These are phyloP conservation scores for Chaetomium sp. DNA, from an alignment of 2,329 filamentous ascomycete species.

Conservation along the genomic window DNA sequence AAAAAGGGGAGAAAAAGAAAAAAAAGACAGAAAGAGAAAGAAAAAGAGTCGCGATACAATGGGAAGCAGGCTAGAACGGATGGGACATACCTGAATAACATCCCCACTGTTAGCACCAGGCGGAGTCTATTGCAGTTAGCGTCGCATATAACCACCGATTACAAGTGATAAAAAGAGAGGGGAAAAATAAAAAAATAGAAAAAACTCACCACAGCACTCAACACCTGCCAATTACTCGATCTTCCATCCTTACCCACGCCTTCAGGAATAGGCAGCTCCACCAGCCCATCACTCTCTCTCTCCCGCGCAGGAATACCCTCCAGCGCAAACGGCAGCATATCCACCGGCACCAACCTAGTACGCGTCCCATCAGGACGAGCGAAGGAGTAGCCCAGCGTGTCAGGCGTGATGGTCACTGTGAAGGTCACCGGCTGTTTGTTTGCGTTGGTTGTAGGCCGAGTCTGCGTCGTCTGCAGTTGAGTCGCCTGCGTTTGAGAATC, in stretches of 20 bases:
- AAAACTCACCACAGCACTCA: conserved; percentile 31
- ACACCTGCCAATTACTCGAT: conserved; percentile 32
- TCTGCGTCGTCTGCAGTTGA: not conserved
- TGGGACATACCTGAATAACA: conserved; percentile 3
- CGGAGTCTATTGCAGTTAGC: not conserved
- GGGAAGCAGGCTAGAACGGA: not conserved
- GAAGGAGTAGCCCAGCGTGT: conserved; percentile 45
- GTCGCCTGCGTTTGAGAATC: no score
- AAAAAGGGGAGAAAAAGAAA: not conserved
- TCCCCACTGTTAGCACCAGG: not conserved
- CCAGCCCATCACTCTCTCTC: conserved; percentile 29
- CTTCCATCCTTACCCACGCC: conserved; percentile 33
- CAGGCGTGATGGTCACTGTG: conserved; percentile 22
- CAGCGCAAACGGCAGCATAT: conserved; percentile 40
- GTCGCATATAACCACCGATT: no score
- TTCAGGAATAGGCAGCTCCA: conserved; percentile 39
- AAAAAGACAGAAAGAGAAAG: not conserved
- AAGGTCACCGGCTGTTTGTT: conserved; percentile 23
- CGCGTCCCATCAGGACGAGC: conserved; percentile 47
- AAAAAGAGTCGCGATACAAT: not conserved
- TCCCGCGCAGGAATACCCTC: conserved; percentile 39
- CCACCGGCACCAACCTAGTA: conserved; percentile 50
- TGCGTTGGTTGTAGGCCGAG: not conserved
- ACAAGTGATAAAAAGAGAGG: not conserved
- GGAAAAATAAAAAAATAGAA: not conserved